These are phyloP conservation scores for Thinopyrum obtusiflorum DNA, from an alignment of 202 grass and related monocot genomes.

Conservation along the genomic window DNA sequence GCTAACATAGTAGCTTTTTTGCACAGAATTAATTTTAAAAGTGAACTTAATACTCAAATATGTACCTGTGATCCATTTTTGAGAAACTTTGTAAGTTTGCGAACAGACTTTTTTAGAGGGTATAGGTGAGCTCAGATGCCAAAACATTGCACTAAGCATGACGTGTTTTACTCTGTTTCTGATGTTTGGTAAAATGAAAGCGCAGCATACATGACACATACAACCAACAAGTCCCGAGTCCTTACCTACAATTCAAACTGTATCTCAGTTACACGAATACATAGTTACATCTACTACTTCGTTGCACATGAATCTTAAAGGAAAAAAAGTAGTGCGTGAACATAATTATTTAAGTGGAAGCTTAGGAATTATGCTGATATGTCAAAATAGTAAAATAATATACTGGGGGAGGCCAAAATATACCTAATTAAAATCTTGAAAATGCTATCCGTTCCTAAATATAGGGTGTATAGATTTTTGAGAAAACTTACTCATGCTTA, in stretches of 20 bases:
- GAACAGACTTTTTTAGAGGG: background rate
- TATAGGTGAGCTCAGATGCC: background rate
- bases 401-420: background rate
- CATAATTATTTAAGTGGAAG: background rate
- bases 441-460: too few species aligned
- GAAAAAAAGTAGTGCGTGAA: background rate
- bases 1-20: background rate
- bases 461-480: too few species aligned
- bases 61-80: background rate
- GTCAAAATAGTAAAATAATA: background rate
- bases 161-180: background rate
- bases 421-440: background rate
- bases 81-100: background rate
- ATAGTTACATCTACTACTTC: background rate
- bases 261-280: background rate
- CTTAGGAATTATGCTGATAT: background rate
- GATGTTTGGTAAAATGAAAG: background rate
- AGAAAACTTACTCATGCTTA: conserved; percentile 1
- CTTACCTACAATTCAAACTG: background rate
- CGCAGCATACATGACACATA: background rate
- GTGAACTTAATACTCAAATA: background rate
- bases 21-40: background rate
- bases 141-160: background rate
- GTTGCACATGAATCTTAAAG: conserved; percentile 1
- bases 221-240: background rate